phyloP scores from a whole-genome alignment of 2,329 filamentous ascomycete species.

The Aureobasidium pullulans region DNA sequence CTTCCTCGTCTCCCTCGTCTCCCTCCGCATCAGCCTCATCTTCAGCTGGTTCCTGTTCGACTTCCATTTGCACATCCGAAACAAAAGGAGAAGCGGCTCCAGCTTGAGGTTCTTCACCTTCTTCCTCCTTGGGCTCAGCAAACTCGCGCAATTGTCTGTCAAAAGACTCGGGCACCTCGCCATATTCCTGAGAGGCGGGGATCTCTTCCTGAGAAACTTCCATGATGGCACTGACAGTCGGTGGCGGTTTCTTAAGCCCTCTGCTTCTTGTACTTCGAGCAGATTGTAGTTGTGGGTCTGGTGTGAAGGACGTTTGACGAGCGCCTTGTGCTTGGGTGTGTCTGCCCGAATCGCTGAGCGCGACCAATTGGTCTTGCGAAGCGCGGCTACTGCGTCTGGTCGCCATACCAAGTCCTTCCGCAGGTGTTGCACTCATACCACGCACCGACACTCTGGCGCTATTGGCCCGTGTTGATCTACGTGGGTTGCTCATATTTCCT shows the following conservation, averaged over 20 bases:
- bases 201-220: slow-evolving; percentile 45
- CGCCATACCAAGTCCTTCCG: slow-evolving; percentile 16
- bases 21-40: slow-evolving; percentile 20
- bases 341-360: slow-evolving; percentile 51
- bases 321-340: slow-evolving; percentile 47
- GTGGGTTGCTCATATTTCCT: slow-evolving; percentile 2
- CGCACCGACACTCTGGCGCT: slow-evolving; percentile 2
- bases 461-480: slow-evolving; percentile 4
- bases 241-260: slow-evolving; percentile 39
- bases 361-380: slow-evolving; percentile 46
- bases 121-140: slow-evolving; percentile 2
- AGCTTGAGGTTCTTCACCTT: neutral
- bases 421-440: slow-evolving; percentile 18
- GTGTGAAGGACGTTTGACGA: slow-evolving; percentile 43
- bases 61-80: slow-evolving; percentile 6
- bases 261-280: slow-evolving; percentile 39
- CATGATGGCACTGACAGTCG: slow-evolving; percentile 37
- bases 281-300: slow-evolving; percentile 30
- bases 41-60: slow-evolving; percentile 24
- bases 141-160: neutral
- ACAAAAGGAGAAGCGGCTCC: slow-evolving; percentile 8
- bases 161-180: slow-evolving; percentile 17
- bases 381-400: slow-evolving; percentile 52
- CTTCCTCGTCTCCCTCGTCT: slow-evolving; percentile 31
- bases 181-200: slow-evolving; percentile 27